A percentile compares a stretch with the other conserved stretches of the same genome.
These are phyloP conservation scores for Kwoniella dendrophila DNA, from an alignment of 768 basidiomycete species.

Conservation along the genomic window DNA sequence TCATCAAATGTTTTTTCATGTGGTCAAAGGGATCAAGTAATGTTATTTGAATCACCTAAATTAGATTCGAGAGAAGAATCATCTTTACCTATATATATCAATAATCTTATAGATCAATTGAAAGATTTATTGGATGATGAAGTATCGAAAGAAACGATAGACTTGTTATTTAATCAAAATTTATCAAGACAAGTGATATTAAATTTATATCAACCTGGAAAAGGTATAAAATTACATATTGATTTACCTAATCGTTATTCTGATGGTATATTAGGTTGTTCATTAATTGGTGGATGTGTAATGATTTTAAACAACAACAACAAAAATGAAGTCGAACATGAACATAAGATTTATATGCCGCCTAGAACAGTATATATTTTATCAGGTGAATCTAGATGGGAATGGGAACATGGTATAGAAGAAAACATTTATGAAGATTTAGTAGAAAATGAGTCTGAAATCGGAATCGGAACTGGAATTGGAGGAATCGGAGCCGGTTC, in stretches of 20 bases:
- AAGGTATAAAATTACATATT: slow-evolving; percentile 85
- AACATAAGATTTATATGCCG: slow-evolving; percentile 66
- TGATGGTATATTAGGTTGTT: slow-evolving; percentile 87
- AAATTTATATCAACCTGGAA: slow-evolving; percentile 84
- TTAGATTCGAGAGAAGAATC: slow-evolving; percentile 5
- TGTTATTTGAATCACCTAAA: slow-evolving; percentile 73
- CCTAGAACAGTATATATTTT: slow-evolving; percentile 75
- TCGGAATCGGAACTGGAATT: no score
- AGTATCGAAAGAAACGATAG: slow-evolving; percentile 62
- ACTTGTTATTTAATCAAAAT: slow-evolving; percentile 50
- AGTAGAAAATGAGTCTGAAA: slow-evolving; percentile 60
- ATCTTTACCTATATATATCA: slow-evolving; percentile 61
- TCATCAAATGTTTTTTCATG: slow-evolving; percentile 47
- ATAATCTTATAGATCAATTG: slow-evolving; percentile 61
- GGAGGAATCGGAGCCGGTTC: no score
- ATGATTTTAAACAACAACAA: slow-evolving; percentile 63
- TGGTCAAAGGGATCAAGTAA: slow-evolving; percentile 70
- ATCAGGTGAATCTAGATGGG: slow-evolving; percentile 76
- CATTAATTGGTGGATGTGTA: slow-evolving; percentile 74
- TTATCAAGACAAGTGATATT: slow-evolving; percentile 79
- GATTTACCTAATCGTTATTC: slow-evolving; percentile 81
- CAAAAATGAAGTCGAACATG: slow-evolving; percentile 28
- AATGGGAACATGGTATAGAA: slow-evolving; percentile 86
- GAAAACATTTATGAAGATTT: slow-evolving; percentile 65
- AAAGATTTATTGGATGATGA: slow-evolving; percentile 61